Base-by-base conservation (phyloP, 768 basidiomycete species). In the Trametes cingulata region DNA sequence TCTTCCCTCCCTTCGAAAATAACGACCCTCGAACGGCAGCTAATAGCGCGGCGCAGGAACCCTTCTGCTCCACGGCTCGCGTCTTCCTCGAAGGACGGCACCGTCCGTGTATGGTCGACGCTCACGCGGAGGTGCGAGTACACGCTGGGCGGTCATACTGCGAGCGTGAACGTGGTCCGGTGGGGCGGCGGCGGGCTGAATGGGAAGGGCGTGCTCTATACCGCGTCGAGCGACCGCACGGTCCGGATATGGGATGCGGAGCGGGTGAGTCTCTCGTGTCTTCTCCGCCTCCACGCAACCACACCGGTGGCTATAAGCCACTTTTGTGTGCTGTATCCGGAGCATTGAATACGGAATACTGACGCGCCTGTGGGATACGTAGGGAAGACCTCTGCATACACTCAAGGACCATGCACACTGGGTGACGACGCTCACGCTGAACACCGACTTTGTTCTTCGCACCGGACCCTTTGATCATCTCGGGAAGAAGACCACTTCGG, bases 391-490 rank as follows among this genome's bases (percentile, higher is more conserved):
- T 25, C 77, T 98, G 37, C 83, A 95, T 67, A 87, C 88, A 0
- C 77, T 98, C 25, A 94, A 92, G 72, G 95, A 98, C 62, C 96
- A 99, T 67, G 97, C 95, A 0, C 97, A 99, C 69, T 98, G 95
- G 96, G 97, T 99, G 8, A 99, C 95, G 19, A 98, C 95, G 0
- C 84, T 99, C 43, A 87, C 97, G 3, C 80, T 98, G 55, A 96
- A 95, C 73, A 95, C 95, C 10, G 96, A 99, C 71, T 97, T 95
- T 68, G 85, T 96, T 25, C 81, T 97, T 4, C 87, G 95, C 22
- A 98, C 96, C 0, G 96, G 96, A 0, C 95, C 96, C 0, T 98
- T 91, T 67, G 95, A 98, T 71, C 92, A 97, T 66, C 90, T 82
- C 1, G 85, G 83, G 43, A 95, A 91, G 74, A 82, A 80, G 55